These are phyloP conservation scores for Leishmania braziliensis DNA, from an alignment of 208 protist species.

Conservation along the genomic window DNA sequence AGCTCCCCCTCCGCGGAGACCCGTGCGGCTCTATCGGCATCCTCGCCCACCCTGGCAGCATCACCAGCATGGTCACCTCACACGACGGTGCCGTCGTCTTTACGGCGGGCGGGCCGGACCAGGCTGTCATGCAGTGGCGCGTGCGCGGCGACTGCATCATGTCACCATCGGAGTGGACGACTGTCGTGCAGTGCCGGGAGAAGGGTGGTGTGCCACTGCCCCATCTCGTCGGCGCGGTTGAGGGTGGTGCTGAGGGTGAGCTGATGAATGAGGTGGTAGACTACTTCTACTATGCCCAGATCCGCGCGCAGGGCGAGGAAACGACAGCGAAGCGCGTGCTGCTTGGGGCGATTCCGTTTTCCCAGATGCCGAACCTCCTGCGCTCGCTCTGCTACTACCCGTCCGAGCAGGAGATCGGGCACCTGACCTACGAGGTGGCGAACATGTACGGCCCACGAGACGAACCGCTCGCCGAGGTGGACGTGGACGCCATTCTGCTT, in stretches of 20 bases:
- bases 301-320: slow-evolving; percentile 94
- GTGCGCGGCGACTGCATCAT: slow-evolving; percentile 67
- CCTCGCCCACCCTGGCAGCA: slow-evolving; percentile 92
- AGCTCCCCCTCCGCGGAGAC: slow-evolving; percentile 93
- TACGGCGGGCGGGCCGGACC: slow-evolving; percentile 91
- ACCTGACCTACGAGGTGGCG: slow-evolving; percentile 93
- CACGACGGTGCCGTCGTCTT: slow-evolving; percentile 89
- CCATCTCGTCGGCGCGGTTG: slow-evolving; percentile 88
- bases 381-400: slow-evolving; percentile 96
- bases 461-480: slow-evolving; percentile 61
- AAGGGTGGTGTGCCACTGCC: slow-evolving; percentile 72
- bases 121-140: slow-evolving; percentile 91
- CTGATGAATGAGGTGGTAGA: slow-evolving; percentile 95
- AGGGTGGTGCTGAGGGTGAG: slow-evolving; percentile 88
- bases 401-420: slow-evolving; percentile 91
- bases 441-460: slow-evolving; percentile 72
- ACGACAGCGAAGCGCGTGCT: slow-evolving; percentile 92
- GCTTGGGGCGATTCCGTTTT: slow-evolving; percentile 88
- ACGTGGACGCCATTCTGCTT: slow-evolving; percentile 82
- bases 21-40: slow-evolving; percentile 90
- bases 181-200: slow-evolving; percentile 23
- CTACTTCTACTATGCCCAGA: slow-evolving; percentile 97
- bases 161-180: slow-evolving; percentile 15
- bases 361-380: slow-evolving; percentile 94
- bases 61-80: slow-evolving; percentile 71